A percentile compares a stretch with the other conserved stretches of the same genome.
Evolutionary conservation across 2,329 filamentous ascomycete species (phyloP).

Genomic region (Trichothecium sympodiale): DNA sequence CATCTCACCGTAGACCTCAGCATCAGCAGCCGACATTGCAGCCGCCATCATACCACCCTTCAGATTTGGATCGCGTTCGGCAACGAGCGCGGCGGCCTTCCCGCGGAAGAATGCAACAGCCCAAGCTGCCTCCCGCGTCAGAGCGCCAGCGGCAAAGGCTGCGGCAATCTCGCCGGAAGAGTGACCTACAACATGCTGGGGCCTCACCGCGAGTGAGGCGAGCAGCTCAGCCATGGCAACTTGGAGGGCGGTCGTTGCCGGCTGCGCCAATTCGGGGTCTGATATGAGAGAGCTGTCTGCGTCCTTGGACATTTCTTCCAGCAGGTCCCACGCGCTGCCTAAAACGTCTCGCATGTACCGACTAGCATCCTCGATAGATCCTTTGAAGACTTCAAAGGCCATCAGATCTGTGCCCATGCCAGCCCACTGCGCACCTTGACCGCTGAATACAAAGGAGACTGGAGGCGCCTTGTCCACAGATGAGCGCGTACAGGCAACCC

Average conservation of each 20-base stretch:
- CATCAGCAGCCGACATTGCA: constrained; percentile 18
- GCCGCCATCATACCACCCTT: constrained; percentile 31
- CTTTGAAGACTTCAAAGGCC: constrained; percentile 28
- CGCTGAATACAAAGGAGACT: constrained; percentile 30
- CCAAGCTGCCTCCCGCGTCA: constrained; percentile 27
- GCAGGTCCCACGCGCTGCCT: constrained; percentile 19
- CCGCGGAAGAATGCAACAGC: constrained; percentile 30
- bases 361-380: constrained; percentile 23
- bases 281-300: constrained; percentile 16
- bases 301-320: constrained; percentile 22
- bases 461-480: constrained; percentile 14
- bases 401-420: constrained; percentile 30
- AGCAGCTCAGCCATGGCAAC: constrained; percentile 30
- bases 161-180: constrained; percentile 37
- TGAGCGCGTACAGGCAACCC: constrained; percentile 11
- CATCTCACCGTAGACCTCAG: constrained; percentile 12
- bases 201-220: constrained; percentile 17
- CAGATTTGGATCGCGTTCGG: constrained; percentile 13
- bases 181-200: constrained; percentile 28
- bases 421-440: constrained; percentile 31
- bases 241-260: constrained; percentile 29
- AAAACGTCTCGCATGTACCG: constrained; percentile 18
- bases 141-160: constrained; percentile 25
- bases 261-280: constrained; percentile 25
- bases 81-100: constrained; percentile 18